Evolutionary conservation across 2,329 filamentous ascomycete genomes (phyloP).

Genomic region (Botrytis sinoallii): DNA sequence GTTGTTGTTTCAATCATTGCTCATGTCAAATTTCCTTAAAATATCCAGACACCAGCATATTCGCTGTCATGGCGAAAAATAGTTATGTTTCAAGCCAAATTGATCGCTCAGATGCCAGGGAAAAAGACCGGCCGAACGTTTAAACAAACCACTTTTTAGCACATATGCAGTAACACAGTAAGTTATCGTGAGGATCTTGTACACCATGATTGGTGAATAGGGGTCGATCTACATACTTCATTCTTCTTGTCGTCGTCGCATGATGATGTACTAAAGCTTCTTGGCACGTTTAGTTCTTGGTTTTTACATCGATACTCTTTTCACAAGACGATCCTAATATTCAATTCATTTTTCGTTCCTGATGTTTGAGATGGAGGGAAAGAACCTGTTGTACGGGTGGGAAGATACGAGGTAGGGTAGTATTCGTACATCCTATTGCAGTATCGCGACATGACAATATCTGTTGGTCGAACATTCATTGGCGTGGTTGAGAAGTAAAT

Average conservation of each 20-base stretch:
- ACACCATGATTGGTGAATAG: conserved; percentile 12
- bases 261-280: background rate
- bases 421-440: background rate
- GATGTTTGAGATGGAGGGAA: background rate
- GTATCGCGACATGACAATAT: background rate
- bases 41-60: background rate
- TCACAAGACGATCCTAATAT: background rate
- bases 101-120: background rate
- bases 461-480: background rate
- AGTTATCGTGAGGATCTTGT: background rate
- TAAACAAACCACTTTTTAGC: background rate
- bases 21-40: background rate
- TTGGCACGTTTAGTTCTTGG: background rate
- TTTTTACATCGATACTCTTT: background rate
- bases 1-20: background rate
- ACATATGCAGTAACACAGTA: background rate
- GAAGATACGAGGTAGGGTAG: background rate
- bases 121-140: background rate
- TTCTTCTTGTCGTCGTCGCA: conserved; percentile 8
- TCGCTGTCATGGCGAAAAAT: background rate
- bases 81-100: background rate
- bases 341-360: background rate
- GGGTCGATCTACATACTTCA: conserved; percentile 9
- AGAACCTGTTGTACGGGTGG: background rate
- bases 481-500: background rate